Base-by-base conservation (phyloP, 1,139 yeast species). In the Diutina sp. region DNA sequence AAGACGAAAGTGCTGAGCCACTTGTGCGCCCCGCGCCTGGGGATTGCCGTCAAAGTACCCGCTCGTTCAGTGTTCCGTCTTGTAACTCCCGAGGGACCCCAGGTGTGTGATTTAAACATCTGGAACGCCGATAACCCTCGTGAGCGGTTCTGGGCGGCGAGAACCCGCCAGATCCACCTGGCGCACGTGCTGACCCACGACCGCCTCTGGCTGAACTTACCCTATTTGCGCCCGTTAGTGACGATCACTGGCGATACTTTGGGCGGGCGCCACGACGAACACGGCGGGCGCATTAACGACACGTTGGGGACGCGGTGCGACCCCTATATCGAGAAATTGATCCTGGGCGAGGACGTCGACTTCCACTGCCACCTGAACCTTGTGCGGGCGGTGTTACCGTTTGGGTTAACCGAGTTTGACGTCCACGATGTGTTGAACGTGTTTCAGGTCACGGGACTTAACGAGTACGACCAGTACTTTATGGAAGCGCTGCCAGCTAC, bases 361-460 rank as follows among this genome's bases (percentile, higher is more conserved):
- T 77, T 77, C 67, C 88, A 84, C 64, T 84, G 88, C 66, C 88
- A 84, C 65, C 81, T 85, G 47, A 83, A 83, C 64, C 72, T 84
- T 60, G 77, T 79, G 25, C 71, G 88, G 52, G 83, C 87, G 0
- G 76, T 84, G 2, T 62, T 78, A 58, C 85, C 85, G 1, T 71
- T 71, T 60, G 87, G 87, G 0, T 77, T 84, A 63, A 79, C 82
- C 6, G 88, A 84, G 65, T 79, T 74, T 59, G 87, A 83, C 63
- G 85, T 84, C 45, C 88, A 84, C 64, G 88, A 84, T 63, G 88
- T 84, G 4, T 71, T 84, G 60, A 84, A 84, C 67, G 87, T 84
- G 44, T 84, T 84, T 68, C 88, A 84, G 66, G 83, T 83, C 57
- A 84, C 88, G 0, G 89, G 89, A 0, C 73, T 83, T 61, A 80